A percentile compares a stretch with the other conserved stretches of the same genome.
Evolutionary conservation across 2,329 filamentous ascomycete species (phyloP).

Genomic region (Colletotrichum lentis): DNA sequence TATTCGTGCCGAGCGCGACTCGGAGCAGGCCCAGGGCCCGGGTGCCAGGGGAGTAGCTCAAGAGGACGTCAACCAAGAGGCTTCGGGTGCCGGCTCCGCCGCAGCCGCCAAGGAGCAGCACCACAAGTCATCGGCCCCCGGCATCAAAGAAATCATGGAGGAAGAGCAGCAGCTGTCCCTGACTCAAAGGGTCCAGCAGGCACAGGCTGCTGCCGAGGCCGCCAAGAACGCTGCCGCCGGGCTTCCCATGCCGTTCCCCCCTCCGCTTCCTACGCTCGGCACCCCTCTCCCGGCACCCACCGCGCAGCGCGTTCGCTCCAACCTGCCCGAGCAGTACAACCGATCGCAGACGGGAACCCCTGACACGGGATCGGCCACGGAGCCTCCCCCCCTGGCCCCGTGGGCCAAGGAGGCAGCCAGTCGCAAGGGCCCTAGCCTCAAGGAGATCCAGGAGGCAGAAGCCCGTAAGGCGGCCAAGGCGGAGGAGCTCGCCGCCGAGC

Average conservation of each 20-base stretch:
- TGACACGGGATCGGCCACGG: conserved; percentile 55
- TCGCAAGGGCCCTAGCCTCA: conserved; percentile 87
- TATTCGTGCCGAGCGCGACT: conserved; percentile 76
- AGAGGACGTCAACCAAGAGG: conserved; percentile 36
- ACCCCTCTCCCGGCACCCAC: conserved; percentile 89
- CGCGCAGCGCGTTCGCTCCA: conserved; percentile 83
- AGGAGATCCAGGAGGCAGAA: conserved; percentile 96
- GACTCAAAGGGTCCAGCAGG: conserved; percentile 85
- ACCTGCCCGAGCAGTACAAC: conserved; percentile 77
- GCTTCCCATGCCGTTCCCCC: conserved; percentile 79
- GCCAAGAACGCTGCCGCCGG: conserved; percentile 63
- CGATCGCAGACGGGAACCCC: conserved; percentile 83
- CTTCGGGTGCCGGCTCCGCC: conserved; percentile 26
- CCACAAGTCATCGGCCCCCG: conserved; percentile 27
- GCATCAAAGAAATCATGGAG: conserved; percentile 38
- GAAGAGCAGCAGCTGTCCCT: conserved; percentile 64
- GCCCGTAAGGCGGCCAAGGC: conserved; percentile 90
- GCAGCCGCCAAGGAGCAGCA: conserved; percentile 38
- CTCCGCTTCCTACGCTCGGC: conserved; percentile 75
- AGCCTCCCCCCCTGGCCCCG: conserved; percentile 80
- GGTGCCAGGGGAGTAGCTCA: conserved; percentile 36
- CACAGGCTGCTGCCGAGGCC: conserved; percentile 59
- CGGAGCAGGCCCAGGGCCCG: conserved; percentile 53
- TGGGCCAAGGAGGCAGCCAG: conserved; percentile 89
- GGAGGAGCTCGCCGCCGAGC: conserved; percentile 80